These are phyloP conservation scores for Sugiyamaella floridensis DNA, from an alignment of 805 yeast species.

Conservation along the genomic window DNA sequence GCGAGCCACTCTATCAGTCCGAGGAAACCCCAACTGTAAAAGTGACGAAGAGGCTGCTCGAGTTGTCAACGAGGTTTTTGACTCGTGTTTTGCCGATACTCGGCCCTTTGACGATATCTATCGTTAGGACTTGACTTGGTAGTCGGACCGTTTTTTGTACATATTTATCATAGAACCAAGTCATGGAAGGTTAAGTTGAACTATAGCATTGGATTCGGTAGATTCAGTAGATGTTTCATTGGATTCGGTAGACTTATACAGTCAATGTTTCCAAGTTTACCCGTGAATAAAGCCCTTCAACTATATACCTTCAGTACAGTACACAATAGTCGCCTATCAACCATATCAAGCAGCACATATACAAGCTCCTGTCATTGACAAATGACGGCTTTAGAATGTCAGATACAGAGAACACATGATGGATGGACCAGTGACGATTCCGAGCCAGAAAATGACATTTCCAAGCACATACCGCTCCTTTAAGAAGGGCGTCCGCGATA, in stretches of 20 bases:
- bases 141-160: not conserved
- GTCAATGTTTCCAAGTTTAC: not conserved
- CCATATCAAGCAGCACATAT: not conserved
- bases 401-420: conserved; percentile 78
- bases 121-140: conserved; percentile 37
- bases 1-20: conserved; percentile 78
- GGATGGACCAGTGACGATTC: conserved; percentile 85
- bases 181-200: not conserved
- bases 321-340: not conserved
- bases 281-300: not conserved
- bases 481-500: conserved; percentile 51
- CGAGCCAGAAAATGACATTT: conserved; percentile 82
- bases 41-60: conserved; percentile 65
- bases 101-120: conserved; percentile 93
- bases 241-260: not conserved
- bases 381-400: conserved; percentile 44
- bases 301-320: not conserved
- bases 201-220: not conserved
- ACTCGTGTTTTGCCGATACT: conserved; percentile 88
- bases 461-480: conserved; percentile 54
- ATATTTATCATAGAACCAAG: not conserved
- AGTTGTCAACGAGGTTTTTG: conserved; percentile 83
- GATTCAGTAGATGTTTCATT: not conserved
- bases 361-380: not conserved
- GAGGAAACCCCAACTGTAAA: conserved; percentile 78